These are phyloP conservation scores for Fraxinus xanthoxyloides DNA, from an alignment of 305 asterid genomes.

Conservation along the genomic window DNA sequence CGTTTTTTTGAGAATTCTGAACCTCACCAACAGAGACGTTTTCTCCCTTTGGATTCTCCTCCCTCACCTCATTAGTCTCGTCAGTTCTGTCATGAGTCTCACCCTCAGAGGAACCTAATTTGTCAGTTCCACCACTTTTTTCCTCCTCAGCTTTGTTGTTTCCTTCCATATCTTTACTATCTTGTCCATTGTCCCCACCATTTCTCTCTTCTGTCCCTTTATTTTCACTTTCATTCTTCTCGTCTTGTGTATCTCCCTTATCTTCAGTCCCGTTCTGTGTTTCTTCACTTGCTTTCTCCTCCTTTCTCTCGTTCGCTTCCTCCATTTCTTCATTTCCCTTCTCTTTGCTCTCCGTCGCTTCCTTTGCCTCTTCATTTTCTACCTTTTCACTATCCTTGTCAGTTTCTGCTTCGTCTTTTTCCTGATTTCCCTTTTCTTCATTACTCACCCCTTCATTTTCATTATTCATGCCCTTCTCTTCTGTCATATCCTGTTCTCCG, in stretches of 20 bases:
- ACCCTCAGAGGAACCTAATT: slow-evolving; percentile 32
- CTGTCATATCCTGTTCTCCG: slow-evolving; percentile 17
- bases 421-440: slow-evolving; percentile 26
- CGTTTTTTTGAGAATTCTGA: slow-evolving; percentile 33
- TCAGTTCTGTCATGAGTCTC: slow-evolving; percentile 27
- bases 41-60: slow-evolving; percentile 24
- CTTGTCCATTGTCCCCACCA: slow-evolving; percentile 21
- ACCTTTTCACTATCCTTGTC: slow-evolving; percentile 6
- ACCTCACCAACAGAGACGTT: slow-evolving; percentile 19
- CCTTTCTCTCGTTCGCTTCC: slow-evolving; percentile 22
- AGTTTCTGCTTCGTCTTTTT: not conserved
- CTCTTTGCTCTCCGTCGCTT: slow-evolving; percentile 30
- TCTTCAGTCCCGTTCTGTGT: slow-evolving; percentile 24
- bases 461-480: slow-evolving; percentile 18
- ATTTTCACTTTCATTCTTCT: slow-evolving; percentile 17
- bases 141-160: slow-evolving; percentile 23
- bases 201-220: slow-evolving; percentile 17
- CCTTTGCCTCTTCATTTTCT: slow-evolving; percentile 29
- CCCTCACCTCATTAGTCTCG: slow-evolving; percentile 24
- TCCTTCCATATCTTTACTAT: slow-evolving; percentile 19
- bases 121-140: slow-evolving; percentile 29
- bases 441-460: slow-evolving; percentile 25
- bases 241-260: slow-evolving; percentile 18
- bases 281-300: slow-evolving; percentile 9
- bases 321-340: slow-evolving; percentile 29